These are phyloP conservation scores for Calonectria pseudoturangicola DNA, from an alignment of 2,329 filamentous ascomycete genomes.

Conservation along the genomic window DNA sequence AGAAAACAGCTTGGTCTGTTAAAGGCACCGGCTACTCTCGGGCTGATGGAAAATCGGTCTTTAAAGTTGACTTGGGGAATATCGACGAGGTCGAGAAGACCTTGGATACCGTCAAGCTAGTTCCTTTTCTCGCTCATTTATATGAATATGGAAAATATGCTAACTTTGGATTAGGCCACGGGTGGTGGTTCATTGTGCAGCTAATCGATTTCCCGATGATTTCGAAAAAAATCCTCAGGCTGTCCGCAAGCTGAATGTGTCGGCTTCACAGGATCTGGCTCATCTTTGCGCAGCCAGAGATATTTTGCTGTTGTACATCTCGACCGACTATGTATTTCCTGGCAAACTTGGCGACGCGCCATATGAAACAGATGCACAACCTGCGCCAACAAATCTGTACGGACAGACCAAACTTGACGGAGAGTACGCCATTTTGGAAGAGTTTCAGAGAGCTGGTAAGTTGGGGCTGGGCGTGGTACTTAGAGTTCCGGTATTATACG, in stretches of 20 bases:
- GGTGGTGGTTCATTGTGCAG: conserved; percentile 91
- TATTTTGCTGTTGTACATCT: conserved; percentile 84
- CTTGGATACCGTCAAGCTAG: conserved; percentile 73
- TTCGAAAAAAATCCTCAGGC: conserved; percentile 87
- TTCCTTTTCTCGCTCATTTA: not conserved
- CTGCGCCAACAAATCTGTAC: conserved; percentile 86
- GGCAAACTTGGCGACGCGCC: conserved; percentile 87
- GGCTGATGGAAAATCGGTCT: conserved; percentile 80
- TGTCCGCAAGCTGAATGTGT: conserved; percentile 83
- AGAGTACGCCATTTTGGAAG: conserved; percentile 78
- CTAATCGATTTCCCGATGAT: conserved; percentile 90
- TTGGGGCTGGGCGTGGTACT: conserved; percentile 79
- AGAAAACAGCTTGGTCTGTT: conserved; percentile 75
- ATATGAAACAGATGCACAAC: conserved; percentile 79
- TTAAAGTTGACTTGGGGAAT: conserved; percentile 74
- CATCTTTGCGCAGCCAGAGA: conserved; percentile 75
- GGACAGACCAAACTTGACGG: conserved; percentile 78
- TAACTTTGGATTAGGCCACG: conserved; percentile 72
- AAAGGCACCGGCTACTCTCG: conserved; percentile 85
- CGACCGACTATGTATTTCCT: conserved; percentile 88
- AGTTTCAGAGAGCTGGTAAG: conserved; percentile 69
- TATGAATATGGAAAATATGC: conserved; percentile 12
- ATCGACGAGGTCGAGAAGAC: conserved; percentile 67
- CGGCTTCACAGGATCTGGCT: conserved; percentile 81
- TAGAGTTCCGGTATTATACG: conserved; percentile 90